phyloP scores from a whole-genome alignment of 441 rosid genomes.

The Populus hybrid region DNA sequence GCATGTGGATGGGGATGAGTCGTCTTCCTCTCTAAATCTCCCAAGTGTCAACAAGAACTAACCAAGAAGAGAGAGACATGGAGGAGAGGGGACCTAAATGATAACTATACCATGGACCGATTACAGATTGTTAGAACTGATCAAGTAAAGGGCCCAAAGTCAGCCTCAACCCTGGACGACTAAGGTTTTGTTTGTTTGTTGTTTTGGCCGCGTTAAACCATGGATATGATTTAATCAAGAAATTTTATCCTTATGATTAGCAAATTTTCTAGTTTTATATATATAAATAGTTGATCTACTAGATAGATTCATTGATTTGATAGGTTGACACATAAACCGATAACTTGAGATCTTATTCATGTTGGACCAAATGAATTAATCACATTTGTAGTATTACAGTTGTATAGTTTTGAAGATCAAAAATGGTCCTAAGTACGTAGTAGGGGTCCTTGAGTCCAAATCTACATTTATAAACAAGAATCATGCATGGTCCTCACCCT shows the following conservation, averaged over 20 bases:
- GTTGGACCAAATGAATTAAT: neutral
- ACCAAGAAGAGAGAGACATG: neutral
- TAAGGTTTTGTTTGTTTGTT: too few species aligned
- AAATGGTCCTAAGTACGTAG: conserved; percentile 29
- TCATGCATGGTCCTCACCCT: conserved; percentile 26
- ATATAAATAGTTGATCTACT: too few species aligned
- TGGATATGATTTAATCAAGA: too few species aligned
- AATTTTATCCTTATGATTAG: too few species aligned
- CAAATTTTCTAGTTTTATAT: too few species aligned
- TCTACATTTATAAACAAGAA: neutral
- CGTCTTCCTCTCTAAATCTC: neutral
- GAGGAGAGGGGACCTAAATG: conserved; percentile 18
- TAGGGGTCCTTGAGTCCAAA: conserved; percentile 20
- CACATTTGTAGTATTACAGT: neutral
- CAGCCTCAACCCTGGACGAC: neutral
- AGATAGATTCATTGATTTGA: neutral
- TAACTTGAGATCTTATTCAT: too few species aligned
- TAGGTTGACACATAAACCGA: neutral
- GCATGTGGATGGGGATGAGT: neutral
- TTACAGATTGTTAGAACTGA: conserved; percentile 10
- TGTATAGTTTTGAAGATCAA: neutral
- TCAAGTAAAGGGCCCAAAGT: neutral
- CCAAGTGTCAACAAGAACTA: neutral
- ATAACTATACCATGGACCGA: conserved; percentile 25
- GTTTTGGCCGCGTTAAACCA: too few species aligned